Percentiles rank a stretch among this genome's conserved stretches.
Conservation (phyloP, 192 early-diverging fungal species). For the Dispira parvispora region DNA sequence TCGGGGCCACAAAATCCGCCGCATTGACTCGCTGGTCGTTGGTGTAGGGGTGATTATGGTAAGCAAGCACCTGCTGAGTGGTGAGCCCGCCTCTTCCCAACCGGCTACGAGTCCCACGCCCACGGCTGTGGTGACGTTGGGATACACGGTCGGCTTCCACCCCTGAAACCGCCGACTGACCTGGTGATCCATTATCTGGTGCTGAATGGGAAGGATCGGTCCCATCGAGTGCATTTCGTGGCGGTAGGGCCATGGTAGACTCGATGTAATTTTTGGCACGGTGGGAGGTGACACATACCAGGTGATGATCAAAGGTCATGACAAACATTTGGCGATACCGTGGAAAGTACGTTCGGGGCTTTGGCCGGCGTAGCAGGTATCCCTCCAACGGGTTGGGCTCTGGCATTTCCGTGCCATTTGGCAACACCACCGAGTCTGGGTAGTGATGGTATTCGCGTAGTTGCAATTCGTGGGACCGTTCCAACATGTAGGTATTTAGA, state of each 20-base stretch:
- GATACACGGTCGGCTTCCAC: too few relatives aligned
- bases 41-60: not conserved
- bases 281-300: conserved; percentile 3
- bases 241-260: not conserved
- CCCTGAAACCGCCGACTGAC: too few relatives aligned
- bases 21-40: conserved; percentile 1
- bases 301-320: conserved; percentile 11
- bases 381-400: conserved; percentile 11
- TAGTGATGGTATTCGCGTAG: conserved; percentile 11
- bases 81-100: too few relatives aligned
- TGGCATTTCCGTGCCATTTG: conserved; percentile 1
- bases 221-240: not conserved
- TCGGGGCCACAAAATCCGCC: not conserved
- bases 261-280: conserved; percentile 11
- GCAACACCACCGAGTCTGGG: conserved; percentile 6
- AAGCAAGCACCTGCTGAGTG: too few relatives aligned
- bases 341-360: not conserved
- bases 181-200: too few relatives aligned
- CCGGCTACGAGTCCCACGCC: too few relatives aligned
- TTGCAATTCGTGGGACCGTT: conserved; percentile 11
- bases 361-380: conserved; percentile 8
- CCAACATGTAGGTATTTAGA: conserved; percentile 2
- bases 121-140: too few relatives aligned
- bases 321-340: conserved; percentile 11
- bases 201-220: too few relatives aligned